Base-by-base conservation (phyloP, 192 early-diverging fungal species). In the Diversispora eburnea region DNA sequence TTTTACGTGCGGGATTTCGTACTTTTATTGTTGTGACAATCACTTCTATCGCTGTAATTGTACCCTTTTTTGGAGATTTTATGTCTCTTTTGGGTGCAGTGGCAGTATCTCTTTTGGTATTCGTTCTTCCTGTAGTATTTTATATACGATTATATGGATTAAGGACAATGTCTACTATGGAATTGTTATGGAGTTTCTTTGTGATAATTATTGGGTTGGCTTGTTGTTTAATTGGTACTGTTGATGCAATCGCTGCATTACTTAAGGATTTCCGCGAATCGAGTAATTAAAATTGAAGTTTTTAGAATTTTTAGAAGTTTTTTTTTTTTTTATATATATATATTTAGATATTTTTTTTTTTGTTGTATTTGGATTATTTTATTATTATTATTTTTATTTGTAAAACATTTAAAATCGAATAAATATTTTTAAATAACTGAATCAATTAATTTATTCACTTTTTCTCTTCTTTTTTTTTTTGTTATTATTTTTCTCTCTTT, bases 71-170 rank as follows among this genome's bases (percentile, higher is more conserved):
- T 84, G 86, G 85, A 61, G 87, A 91, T 72, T 81, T 93, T 25
- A 84, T 94, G 84, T 87, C 88, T 4, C 81, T 96, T n/a, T 68
- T 96, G n/a, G 92, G 93, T n/a, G 90, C 92, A 7, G 74, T 94
- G 8, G 86, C 89, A 51, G 93, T 91, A 71, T 89, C 85, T 54
- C 80, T 85, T n/a, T 83, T 94, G 20, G 93, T 95, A 79, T 95
- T 95, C 76, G 82, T 94, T 59, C 83, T 95, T 48, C 94, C 94
- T 1, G 84, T 93, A 43, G 42, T 93, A 12, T 93, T 87, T 80
- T 91, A 94, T 70, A 81, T 91, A 46, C 88, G 88, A 78, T 75
- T 95, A 51, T 84, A 87, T 68, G 92, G 92, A 7, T 87, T 87
- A 84, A 57, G 79, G 7, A 78, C 74, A 8, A 75, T 88, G 69